Percentiles rank a stretch among this genome's conserved stretches.
These are phyloP conservation scores for Alternaria infectoria DNA, from an alignment of 2,329 filamentous ascomycete species.

Conservation along the genomic window DNA sequence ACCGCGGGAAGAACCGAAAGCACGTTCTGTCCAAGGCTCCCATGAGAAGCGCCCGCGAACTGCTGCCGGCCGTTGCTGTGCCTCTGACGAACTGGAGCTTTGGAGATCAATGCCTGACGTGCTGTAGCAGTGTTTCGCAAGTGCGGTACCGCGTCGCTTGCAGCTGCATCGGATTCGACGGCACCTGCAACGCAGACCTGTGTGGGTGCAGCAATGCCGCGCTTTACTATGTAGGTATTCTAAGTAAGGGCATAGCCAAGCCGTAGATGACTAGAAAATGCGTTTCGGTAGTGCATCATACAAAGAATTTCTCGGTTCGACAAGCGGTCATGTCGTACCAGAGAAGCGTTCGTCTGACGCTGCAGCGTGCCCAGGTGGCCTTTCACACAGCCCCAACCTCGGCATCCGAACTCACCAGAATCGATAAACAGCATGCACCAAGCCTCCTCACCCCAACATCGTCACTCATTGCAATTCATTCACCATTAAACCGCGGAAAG, in stretches of 20 bases:
- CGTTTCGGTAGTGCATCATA: background rate
- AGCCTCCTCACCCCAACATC: constrained; percentile 1
- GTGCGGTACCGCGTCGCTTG: background rate
- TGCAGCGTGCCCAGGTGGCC: constrained; percentile 4
- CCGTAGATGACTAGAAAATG: constrained; percentile 5
- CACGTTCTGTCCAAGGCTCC: constrained; percentile 18
- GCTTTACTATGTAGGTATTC: constrained; percentile 15
- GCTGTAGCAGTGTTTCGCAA: constrained; percentile 1
- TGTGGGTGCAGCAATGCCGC: constrained; percentile 1
- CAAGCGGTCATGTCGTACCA: constrained; percentile 10
- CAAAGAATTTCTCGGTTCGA: background rate
- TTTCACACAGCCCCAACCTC: constrained; percentile 24
- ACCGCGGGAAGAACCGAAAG: constrained; percentile 20
- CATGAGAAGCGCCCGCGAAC: constrained; percentile 25
- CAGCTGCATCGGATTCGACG: constrained; percentile 1
- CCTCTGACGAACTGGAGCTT: constrained; percentile 6
- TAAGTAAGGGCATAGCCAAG: constrained; percentile 22
- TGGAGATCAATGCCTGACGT: background rate
- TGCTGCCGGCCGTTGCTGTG: constrained; percentile 16
- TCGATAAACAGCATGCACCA: constrained; percentile 21
- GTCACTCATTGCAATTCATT: constrained; percentile 50
- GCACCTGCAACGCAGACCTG: constrained; percentile 8
- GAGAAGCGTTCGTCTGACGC: constrained; percentile 12
- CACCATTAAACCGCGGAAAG: constrained; percentile 51
- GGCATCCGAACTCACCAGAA: constrained; percentile 20